Conservation (phyloP, 345 rosid genomes). For the Aquilaria sinensis region DNA sequence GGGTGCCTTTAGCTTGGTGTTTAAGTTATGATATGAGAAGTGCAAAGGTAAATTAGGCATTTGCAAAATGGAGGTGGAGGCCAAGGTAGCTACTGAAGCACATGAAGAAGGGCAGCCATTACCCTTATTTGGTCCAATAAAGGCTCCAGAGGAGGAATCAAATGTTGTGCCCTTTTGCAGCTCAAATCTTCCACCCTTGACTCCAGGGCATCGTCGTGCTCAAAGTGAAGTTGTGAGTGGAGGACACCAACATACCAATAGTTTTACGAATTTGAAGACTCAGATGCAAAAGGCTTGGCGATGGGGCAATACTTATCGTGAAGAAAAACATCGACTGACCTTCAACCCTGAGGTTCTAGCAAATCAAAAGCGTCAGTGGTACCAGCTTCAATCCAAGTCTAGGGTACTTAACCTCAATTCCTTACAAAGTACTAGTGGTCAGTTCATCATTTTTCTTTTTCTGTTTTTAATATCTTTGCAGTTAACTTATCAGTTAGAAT, state of each 20-base stretch:
- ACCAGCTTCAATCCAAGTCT: constrained; percentile 80
- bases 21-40: constrained; percentile 21
- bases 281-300: constrained; percentile 92
- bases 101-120: constrained; percentile 35
- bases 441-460: too few species aligned
- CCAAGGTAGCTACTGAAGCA: constrained; percentile 40
- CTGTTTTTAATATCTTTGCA: too few species aligned
- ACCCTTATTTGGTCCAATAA: constrained; percentile 23
- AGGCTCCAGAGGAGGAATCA: constrained; percentile 40
- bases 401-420: constrained; percentile 36
- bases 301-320: constrained; percentile 52
- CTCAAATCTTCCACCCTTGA: constrained; percentile 24
- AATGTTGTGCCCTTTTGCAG: constrained; percentile 24
- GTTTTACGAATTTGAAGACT: constrained; percentile 62
- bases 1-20: constrained; percentile 10
- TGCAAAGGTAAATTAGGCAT: constrained; percentile 26
- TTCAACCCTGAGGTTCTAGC: constrained; percentile 97
- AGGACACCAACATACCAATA: constrained; percentile 45
- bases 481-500: too few species aligned
- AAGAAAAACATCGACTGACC: constrained; percentile 33
- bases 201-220: constrained; percentile 50
- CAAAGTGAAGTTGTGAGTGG: constrained; percentile 49
- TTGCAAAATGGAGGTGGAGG: constrained; percentile 30
- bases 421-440: background rate
- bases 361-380: constrained; percentile 96